Base-by-base conservation (phyloP, 2,329 filamentous ascomycete species). In the Talaromyces sp. region DNA sequence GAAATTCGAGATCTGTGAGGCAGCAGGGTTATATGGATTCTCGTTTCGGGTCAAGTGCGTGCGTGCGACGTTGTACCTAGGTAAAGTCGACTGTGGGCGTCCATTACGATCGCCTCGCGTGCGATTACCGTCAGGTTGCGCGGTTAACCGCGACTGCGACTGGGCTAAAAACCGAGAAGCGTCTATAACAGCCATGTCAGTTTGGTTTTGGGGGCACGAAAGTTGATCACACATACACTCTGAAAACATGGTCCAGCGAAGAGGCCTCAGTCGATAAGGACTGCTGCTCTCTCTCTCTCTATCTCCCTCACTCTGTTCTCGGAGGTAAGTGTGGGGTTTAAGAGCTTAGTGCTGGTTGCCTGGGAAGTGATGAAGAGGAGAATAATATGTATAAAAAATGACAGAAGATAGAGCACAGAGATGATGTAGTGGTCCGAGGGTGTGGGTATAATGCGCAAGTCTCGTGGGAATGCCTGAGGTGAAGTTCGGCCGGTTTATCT, bases 151-250 rank as follows among this genome's bases (percentile, higher is more conserved):
- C 63, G 92, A 96, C 81, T 96, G 92, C 66, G 92, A 97, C 84
- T 97, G 94, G 63, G 92, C 91, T 69, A 99, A 86, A 75, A 99
- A 99, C 68, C 88, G 89, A 67, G 93, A 97, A 70, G 94, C 94
- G 88, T 97, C 94, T 97, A 71, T 12, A 10, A 5, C 38, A 29
- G 17, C 5, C 12, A 24, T 12, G 38, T 62, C 27, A 62, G 57
- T 5, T 11, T 31, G 17, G 12, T 21, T 29, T 17, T 3, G 10
- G 27, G 29, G 8, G 4, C 31, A 26, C 27, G 12, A 10, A 31
- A n/a, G 17, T 32, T 48, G 48, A 10, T 6, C 9, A n/a, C 24
- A 65, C 90, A 79, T 83, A 95, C 91, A 96, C 87, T 96, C 91
- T 61, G 91, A 96, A 79, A 91, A 91, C 89, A 92, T 91, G 74